phyloP scores from a whole-genome alignment of 192 early-diverging fungal genomes.

The Chytriomyces sp. region DNA sequence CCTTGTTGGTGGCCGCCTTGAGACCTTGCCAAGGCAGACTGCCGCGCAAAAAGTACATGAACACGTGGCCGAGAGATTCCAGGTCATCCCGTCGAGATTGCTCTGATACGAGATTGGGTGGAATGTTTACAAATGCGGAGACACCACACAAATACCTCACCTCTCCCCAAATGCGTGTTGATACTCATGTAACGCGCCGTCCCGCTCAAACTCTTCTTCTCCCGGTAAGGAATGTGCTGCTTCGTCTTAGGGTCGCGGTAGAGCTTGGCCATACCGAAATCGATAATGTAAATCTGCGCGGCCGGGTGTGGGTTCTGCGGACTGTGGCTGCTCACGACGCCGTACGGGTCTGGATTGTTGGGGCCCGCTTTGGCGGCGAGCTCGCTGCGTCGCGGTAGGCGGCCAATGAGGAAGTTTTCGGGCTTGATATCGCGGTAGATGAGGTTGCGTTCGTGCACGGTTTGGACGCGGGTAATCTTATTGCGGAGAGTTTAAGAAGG shows the following conservation, averaged over 20 bases:
- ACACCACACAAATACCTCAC: slow-evolving; percentile 61
- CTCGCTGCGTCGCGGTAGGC: slow-evolving; percentile 59
- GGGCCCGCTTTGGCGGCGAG: slow-evolving; percentile 52
- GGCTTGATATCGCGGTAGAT: slow-evolving; percentile 99
- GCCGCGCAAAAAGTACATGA: slow-evolving; percentile 97
- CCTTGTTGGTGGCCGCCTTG: slow-evolving; percentile 98
- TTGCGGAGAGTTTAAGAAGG: neutral
- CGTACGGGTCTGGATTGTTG: slow-evolving; percentile 44
- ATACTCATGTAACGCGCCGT: slow-evolving; percentile 99
- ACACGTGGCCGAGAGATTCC: slow-evolving; percentile 97
- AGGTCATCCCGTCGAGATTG: slow-evolving; percentile 97
- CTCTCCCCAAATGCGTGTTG: slow-evolving; percentile 97
- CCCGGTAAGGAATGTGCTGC: slow-evolving; percentile 97
- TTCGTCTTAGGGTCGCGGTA: slow-evolving; percentile 96
- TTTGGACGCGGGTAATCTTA: slow-evolving; percentile 80
- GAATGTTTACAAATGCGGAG: slow-evolving; percentile 81
- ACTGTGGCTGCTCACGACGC: slow-evolving; percentile 53
- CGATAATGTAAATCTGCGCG: slow-evolving; percentile 82
- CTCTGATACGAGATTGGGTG: slow-evolving; percentile 72
- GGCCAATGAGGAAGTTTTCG: slow-evolving; percentile 96
- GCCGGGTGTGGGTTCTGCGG: slow-evolving; percentile 63
- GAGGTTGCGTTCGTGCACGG: slow-evolving; percentile 91
- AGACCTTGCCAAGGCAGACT: slow-evolving; percentile 97
- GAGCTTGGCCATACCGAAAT: slow-evolving; percentile 99
- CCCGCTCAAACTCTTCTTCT: slow-evolving; percentile 91